Base-by-base conservation (phyloP, 768 basidiomycete species). In the Psilocybe azurescens region DNA sequence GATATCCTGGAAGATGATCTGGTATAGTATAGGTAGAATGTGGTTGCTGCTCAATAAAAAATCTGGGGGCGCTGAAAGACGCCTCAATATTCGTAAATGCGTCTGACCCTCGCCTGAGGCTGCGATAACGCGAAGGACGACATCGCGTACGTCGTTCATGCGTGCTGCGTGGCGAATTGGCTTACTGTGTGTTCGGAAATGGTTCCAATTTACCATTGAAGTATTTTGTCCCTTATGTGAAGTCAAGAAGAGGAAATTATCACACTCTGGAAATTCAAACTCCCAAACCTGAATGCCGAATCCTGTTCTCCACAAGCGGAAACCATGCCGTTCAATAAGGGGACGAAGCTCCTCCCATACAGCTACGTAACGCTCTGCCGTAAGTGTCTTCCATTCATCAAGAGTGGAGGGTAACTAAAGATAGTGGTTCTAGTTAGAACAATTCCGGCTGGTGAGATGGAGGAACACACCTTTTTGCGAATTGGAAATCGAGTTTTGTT, bases 1-100 rank as follows among this genome's bases (percentile, higher is more conserved):
- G 18, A 60, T 46, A 20, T 60, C 59, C 20, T 60, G 28, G n/a
- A 46, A 60, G n/a, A 54, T 28, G 9, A 60, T 48, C 18, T 60
- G 52, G 13, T 44, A 32, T 1, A 60, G 14, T 29, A 60, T 53
- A 10, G 59, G 59, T 6, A 60, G 29, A 32, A 60, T 53, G 44
- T 60, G 59, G 14, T 60, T 60, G 28, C 20, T 60, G 30, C 51
- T 53, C 30, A 60, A 14, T 11, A 60, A 14, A 30, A 47, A 46
- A 28, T 60, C 52, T 3, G 59, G 59, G 4, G 58, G 28, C 4
- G 30, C 20, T 1, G 46, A 33, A 2, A 60, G 29, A 30, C 46
- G 46, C 18, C 30, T 24, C 29, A 60, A 11, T 5, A 54, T 32
- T 4, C 32, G 14, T 11, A 52, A 16, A 20, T 60, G 41, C 4